phyloP scores from a whole-genome alignment of 1,284 basidiomycete genomes.

The Tilletia horrida region DNA sequence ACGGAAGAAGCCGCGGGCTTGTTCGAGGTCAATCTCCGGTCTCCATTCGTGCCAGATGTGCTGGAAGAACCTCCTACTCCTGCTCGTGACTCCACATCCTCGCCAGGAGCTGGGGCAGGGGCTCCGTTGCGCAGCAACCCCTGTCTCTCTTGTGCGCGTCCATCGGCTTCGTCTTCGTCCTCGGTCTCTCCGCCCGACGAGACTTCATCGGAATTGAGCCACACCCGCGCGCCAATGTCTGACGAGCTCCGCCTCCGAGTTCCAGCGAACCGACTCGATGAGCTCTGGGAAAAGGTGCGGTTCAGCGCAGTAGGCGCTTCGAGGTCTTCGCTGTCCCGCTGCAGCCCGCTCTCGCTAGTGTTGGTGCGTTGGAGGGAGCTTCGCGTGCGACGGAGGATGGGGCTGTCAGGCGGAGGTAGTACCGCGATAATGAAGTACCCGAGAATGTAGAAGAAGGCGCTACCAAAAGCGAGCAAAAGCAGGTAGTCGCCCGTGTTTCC shows the following conservation, averaged over 20 bases:
- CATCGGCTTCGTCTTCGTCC: conserved; percentile 8
- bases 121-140: conserved; percentile 8
- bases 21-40: no score
- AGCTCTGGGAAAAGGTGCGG: neutral
- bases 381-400: conserved; percentile 18
- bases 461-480: conserved; percentile 68
- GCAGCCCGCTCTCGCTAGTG: neutral
- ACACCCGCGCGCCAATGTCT: conserved; percentile 33
- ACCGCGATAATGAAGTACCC: conserved; percentile 66
- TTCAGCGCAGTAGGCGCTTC: neutral
- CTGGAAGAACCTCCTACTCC: neutral
- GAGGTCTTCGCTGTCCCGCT: neutral
- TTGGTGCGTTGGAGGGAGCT: neutral
- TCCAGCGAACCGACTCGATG: neutral
- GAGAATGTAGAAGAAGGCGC: conserved; percentile 66
- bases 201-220: conserved; percentile 26
- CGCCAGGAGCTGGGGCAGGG: neutral
- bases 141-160: neutral
- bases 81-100: neutral
- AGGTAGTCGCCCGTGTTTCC: conserved; percentile 71
- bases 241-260: conserved; percentile 13
- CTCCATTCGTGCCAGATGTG: neutral
- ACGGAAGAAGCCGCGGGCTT: neutral
- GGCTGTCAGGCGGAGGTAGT: conserved; percentile 58
- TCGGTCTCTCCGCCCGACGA: conserved; percentile 28